Evolutionary conservation across 2,329 filamentous ascomycete species (phyloP).

Genomic region (Botrytis squamosa): DNA sequence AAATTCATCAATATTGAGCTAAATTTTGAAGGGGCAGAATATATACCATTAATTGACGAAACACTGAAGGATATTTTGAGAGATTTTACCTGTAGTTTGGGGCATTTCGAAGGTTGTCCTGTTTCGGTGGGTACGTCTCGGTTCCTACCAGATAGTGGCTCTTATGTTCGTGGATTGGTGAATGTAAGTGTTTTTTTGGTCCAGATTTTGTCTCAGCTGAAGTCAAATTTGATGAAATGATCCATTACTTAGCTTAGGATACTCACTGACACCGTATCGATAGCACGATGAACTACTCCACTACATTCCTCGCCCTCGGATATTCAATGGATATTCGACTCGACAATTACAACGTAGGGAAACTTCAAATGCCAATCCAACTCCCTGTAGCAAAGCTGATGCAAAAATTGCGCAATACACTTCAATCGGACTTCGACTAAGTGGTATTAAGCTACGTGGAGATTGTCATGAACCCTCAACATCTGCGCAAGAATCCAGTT

Average conservation of each 20-base stretch:
- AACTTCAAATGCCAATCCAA: neutral
- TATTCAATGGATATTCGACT: neutral
- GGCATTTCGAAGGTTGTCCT: neutral
- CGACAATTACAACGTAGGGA: neutral
- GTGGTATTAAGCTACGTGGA: neutral
- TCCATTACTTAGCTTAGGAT: neutral
- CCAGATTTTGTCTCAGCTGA: neutral
- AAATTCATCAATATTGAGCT: constrained; percentile 12
- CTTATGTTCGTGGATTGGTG: neutral
- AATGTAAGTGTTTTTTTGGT: neutral
- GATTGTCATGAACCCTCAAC: neutral
- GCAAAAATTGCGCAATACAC: neutral
- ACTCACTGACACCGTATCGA: neutral
- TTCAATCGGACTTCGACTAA: neutral
- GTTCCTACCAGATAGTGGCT: neutral
- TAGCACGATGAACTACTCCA: constrained; percentile 3
- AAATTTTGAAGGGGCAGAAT: neutral
- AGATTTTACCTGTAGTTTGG: neutral
- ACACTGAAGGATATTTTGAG: neutral
- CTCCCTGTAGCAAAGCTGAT: neutral
- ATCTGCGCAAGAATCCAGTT: neutral
- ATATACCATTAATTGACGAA: neutral
- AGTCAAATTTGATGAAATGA: neutral
- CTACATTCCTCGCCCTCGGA: neutral
- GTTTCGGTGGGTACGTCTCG: neutral